Percentiles rank a stretch among this genome's conserved stretches.
Conservation (phyloP, 768 basidiomycete genomes). For the Auricularia heimuer region DNA sequence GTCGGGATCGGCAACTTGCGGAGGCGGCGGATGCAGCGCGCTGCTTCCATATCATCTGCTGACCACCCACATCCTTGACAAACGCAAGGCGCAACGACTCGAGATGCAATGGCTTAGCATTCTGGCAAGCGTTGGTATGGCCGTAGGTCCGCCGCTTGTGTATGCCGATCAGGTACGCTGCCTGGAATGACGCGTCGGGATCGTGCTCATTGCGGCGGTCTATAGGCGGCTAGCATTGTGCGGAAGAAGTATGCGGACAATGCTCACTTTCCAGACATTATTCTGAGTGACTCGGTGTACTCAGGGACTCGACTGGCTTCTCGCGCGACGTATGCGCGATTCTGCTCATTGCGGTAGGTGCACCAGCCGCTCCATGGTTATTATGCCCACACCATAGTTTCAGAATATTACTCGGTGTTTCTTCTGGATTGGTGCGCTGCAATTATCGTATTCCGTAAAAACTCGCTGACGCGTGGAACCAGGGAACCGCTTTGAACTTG, state of each 20-base stretch:
- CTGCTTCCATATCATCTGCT: no score
- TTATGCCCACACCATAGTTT: slow-evolving; percentile 25
- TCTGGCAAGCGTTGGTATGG: neutral
- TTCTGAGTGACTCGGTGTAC: slow-evolving; percentile 4
- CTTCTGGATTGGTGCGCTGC: slow-evolving; percentile 52
- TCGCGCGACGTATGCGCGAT: slow-evolving; percentile 83
- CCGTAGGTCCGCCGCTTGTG: slow-evolving; percentile 67
- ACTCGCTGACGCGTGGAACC: neutral
- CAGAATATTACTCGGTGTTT: slow-evolving; percentile 83
- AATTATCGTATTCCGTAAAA: neutral
- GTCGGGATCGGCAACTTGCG: no score
- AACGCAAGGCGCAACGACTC: no score
- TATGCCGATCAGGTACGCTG: slow-evolving; percentile 46
- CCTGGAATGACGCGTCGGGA: neutral
- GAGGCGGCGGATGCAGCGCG: no score
- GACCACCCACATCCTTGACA: no score
- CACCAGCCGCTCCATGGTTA: neutral
- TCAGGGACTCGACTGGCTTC: slow-evolving; percentile 75
- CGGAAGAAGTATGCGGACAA: slow-evolving; percentile 47
- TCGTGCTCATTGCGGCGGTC: neutral
- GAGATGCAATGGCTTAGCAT: neutral
- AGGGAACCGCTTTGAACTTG: slow-evolving; percentile 65
- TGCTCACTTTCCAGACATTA: slow-evolving; percentile 1
- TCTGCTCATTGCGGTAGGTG: slow-evolving; percentile 35
- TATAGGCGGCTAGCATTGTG: slow-evolving; percentile 67